Percentiles rank a stretch among this genome's conserved stretches.
phyloP scores from a whole-genome alignment of 345 rosid genomes.

The Gossypium thurberi region DNA sequence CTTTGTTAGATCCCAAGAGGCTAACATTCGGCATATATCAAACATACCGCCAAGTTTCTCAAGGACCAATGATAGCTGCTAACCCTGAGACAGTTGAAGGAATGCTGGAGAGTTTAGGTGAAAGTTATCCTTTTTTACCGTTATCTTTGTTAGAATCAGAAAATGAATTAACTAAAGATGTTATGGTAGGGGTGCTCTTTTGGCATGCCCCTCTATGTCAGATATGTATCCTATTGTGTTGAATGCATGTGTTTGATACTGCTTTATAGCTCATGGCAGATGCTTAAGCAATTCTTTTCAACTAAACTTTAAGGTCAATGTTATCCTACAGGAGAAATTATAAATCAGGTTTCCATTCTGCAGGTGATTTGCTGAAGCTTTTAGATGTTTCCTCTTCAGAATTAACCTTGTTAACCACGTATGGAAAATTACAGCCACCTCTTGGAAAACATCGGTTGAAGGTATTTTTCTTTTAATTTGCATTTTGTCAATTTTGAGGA shows the following conservation, averaged over 20 bases:
- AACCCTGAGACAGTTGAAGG: conserved; percentile 75
- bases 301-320: neutral
- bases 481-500: neutral
- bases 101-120: conserved; percentile 89
- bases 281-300: neutral
- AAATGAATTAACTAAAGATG: neutral
- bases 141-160: neutral
- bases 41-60: conserved; percentile 55
- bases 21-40: conserved; percentile 57
- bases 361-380: conserved; percentile 80
- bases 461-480: conserved; percentile 31
- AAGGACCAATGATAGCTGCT: conserved; percentile 45
- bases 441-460: conserved; percentile 88
- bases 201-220: neutral
- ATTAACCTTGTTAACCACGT: conserved; percentile 58
- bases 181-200: neutral
- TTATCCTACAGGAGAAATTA: neutral
- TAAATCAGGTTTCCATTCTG: conserved; percentile 10
- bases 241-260: neutral
- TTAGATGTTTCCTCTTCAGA: conserved; percentile 64
- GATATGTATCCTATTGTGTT: neutral
- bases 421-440: conserved; percentile 91
- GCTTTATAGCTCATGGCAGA: neutral
- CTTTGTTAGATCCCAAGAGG: conserved; percentile 86
- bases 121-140: conserved; percentile 7